phyloP scores from a whole-genome alignment of 495 filamentous ascomycete species.

The Podospora pseudopauciseta region DNA sequence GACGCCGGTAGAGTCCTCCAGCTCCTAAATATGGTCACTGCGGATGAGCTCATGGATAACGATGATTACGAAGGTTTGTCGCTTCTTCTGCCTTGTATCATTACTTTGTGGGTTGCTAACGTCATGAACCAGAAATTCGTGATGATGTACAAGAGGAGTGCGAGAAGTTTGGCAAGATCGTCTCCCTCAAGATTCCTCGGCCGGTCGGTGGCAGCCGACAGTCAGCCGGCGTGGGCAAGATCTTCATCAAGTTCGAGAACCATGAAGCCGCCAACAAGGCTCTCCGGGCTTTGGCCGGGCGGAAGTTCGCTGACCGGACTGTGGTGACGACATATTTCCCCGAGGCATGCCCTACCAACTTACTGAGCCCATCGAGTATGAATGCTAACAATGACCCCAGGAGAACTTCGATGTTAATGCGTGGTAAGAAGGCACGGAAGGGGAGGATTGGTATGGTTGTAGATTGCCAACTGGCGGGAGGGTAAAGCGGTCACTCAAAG shows the following conservation, averaged over 20 bases:
- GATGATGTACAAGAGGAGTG: slow-evolving; percentile 92
- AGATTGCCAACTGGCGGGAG: neutral
- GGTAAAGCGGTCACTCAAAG: neutral
- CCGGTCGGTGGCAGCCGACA: slow-evolving; percentile 76
- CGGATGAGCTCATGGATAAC: slow-evolving; percentile 88
- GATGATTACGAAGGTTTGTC: slow-evolving; percentile 86
- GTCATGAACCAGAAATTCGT: slow-evolving; percentile 67
- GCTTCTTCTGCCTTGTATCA: neutral
- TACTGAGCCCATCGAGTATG: neutral
- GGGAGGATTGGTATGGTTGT: neutral
- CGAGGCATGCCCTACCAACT: slow-evolving; percentile 55
- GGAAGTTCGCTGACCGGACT: slow-evolving; percentile 92
- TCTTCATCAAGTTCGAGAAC: slow-evolving; percentile 88
- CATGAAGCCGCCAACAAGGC: slow-evolving; percentile 78
- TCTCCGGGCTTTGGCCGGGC: slow-evolving; percentile 78
- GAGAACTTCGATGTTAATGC: slow-evolving; percentile 76
- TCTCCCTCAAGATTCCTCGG: slow-evolving; percentile 86
- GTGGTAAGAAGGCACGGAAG: slow-evolving; percentile 50
- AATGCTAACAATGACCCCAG: slow-evolving; percentile 37
- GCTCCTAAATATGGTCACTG: slow-evolving; percentile 95
- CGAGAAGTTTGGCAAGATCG: slow-evolving; percentile 76
- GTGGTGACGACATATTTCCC: slow-evolving; percentile 95
- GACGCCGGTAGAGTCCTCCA: slow-evolving; percentile 80
- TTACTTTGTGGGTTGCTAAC: slow-evolving; percentile 11
- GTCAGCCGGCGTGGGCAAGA: slow-evolving; percentile 91